Conservation (phyloP, 768 basidiomycete genomes). For the Phallus indusiatus region DNA sequence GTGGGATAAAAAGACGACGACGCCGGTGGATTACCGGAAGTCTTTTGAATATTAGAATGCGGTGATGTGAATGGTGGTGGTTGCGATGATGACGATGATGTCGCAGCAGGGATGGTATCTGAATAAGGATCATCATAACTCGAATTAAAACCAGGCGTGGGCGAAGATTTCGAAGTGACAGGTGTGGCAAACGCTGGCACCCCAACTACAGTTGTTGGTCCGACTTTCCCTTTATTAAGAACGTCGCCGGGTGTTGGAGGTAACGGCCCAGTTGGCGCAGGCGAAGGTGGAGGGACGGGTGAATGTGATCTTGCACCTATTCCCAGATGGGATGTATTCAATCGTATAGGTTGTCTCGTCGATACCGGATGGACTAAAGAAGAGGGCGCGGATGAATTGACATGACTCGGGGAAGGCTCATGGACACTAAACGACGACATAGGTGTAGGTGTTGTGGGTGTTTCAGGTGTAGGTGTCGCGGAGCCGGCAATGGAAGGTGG, state of each 20-base stretch:
- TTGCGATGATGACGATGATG: neutral
- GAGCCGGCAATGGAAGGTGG: neutral
- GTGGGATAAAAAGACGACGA: too few relatives aligned
- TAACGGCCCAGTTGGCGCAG: neutral
- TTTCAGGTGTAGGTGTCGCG: neutral
- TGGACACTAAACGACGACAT: neutral
- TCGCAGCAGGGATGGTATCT: too few relatives aligned
- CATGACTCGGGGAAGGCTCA: neutral
- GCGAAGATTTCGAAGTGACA: neutral
- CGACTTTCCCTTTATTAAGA: neutral
- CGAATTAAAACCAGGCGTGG: too few relatives aligned
- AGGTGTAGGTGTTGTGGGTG: neutral
- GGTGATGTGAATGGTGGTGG: too few relatives aligned
- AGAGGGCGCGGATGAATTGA: neutral
- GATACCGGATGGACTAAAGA: too few relatives aligned
- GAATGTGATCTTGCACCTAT: neutral
- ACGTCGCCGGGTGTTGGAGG: neutral
- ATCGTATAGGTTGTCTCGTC: neutral
- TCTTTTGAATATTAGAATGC: too few relatives aligned
- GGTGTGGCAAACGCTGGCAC: neutral
- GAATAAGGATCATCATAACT: too few relatives aligned
- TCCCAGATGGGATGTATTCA: neutral
- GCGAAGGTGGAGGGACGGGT: neutral
- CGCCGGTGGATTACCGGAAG: too few relatives aligned
- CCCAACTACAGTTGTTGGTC: neutral